Percentiles rank a stretch among this genome's conserved stretches.
Evolutionary conservation across 352 stramenopile genomes (phyloP).

Genomic region (Stramenopiles sp.): DNA sequence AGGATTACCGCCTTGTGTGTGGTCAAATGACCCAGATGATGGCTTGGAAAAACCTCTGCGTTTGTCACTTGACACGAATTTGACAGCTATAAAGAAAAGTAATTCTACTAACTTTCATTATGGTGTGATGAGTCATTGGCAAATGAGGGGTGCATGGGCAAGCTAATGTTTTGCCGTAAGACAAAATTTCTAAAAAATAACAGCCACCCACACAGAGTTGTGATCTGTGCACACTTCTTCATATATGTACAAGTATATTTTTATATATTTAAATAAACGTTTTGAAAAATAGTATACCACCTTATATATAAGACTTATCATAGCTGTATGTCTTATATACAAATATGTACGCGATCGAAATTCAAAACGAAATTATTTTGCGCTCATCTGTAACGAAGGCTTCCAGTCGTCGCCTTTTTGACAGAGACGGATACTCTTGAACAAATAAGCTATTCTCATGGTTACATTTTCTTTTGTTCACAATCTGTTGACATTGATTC

Average conservation of each 20-base stretch:
- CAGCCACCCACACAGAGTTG: neutral
- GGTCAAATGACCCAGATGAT: neutral
- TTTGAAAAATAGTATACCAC: too few relatives aligned
- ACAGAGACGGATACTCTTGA: neutral
- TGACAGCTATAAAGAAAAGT: neutral
- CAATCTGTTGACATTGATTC: neutral
- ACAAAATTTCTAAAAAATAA: neutral
- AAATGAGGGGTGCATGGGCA: slow-evolving; percentile 7
- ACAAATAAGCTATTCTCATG: neutral
- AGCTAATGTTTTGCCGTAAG: neutral
- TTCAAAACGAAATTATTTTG: neutral
- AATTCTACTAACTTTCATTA: slow-evolving; percentile 10
- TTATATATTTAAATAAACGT: too few relatives aligned
- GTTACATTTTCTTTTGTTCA: neutral
- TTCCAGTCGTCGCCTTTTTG: neutral
- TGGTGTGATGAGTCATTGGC: neutral
- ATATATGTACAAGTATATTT: too few relatives aligned
- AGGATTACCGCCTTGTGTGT: neutral
- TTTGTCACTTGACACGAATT: neutral
- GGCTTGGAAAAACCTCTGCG: neutral
- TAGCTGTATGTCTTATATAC: too few relatives aligned
- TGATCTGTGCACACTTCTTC: too few relatives aligned
- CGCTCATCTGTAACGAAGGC: neutral
- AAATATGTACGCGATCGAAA: neutral
- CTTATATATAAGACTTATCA: too few relatives aligned